phyloP scores from a whole-genome alignment of 2,329 filamentous ascomycete species.

The Fusarium praegraminearum region DNA sequence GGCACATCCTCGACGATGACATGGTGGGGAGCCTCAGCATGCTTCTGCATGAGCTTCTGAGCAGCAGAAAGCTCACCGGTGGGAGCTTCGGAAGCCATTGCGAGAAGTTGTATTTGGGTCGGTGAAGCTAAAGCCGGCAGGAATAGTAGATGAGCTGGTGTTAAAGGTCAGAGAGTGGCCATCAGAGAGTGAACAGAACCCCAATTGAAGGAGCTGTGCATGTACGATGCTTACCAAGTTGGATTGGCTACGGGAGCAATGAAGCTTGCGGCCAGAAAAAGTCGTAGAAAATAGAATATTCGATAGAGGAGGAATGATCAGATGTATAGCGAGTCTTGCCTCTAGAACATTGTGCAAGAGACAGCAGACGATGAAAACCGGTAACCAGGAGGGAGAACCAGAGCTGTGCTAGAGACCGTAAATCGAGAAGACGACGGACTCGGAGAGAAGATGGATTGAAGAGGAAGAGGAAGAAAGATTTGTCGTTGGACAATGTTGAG shows the following conservation, averaged over 20 bases:
- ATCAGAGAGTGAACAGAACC: neutral
- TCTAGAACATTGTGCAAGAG: conserved; percentile 57
- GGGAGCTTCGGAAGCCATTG: conserved; percentile 60
- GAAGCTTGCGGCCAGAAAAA: conserved; percentile 41
- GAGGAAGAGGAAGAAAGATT: conserved; percentile 38
- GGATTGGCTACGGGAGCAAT: conserved; percentile 40
- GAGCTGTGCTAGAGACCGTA: conserved; percentile 53
- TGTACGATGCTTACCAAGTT: conserved; percentile 24
- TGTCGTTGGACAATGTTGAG: conserved; percentile 50
- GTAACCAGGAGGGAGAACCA: conserved; percentile 58
- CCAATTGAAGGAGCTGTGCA: neutral
- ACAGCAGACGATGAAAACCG: conserved; percentile 52
- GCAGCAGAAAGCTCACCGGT: conserved; percentile 64
- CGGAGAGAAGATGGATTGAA: conserved; percentile 44
- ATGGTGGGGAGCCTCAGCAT: conserved; percentile 66
- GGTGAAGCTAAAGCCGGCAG: conserved; percentile 23
- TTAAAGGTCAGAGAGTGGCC: conserved; percentile 28
- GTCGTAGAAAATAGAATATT: conserved; percentile 30
- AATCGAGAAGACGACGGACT: conserved; percentile 41
- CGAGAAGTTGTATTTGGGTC: conserved; percentile 38
- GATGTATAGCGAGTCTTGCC: conserved; percentile 47
- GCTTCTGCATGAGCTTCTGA: conserved; percentile 74
- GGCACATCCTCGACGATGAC: conserved; percentile 82
- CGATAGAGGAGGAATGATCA: conserved; percentile 43
- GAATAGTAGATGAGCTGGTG: conserved; percentile 22